These are phyloP conservation scores for Chlorella variabilis DNA, from an alignment of 163 green algal genomes.

Conservation along the genomic window DNA sequence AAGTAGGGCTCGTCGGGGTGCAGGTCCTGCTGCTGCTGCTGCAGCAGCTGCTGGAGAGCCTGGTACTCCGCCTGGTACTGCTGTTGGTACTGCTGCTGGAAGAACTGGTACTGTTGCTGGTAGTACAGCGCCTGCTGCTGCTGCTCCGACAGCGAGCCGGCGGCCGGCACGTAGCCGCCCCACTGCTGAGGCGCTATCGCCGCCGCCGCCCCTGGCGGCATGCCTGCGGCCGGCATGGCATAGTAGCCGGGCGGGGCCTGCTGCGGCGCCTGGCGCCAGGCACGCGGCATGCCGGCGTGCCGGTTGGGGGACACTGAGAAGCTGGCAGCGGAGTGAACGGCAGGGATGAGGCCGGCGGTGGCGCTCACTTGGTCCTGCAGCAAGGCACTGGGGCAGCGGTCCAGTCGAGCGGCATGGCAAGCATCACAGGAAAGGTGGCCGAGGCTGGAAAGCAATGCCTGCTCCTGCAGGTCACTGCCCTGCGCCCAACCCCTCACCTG, in stretches of 20 bases:
- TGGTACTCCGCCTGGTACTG: constrained; percentile 9
- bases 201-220: not conserved
- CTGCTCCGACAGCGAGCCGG: not conserved
- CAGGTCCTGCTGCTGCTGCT: not conserved
- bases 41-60: not conserved
- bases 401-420: too few species aligned
- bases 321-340: not conserved
- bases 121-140: constrained; percentile 13
- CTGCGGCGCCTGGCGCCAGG: not conserved
- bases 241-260: not conserved
- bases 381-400: not conserved
- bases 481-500: not conserved
- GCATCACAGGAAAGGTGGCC: not conserved
- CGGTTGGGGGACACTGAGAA: not conserved
- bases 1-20: constrained; percentile 10
- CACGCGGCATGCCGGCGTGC: not conserved
- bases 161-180: not conserved
- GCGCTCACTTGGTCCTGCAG: constrained; percentile 4
- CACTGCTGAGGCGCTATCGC: not conserved
- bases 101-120: not conserved
- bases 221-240: not conserved
- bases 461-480: not conserved
- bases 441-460: not conserved
- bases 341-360: constrained; percentile 13
- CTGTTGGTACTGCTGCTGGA: not conserved